Conservation (phyloP, 805 yeast species). For the Pichia membranifaciens region DNA sequence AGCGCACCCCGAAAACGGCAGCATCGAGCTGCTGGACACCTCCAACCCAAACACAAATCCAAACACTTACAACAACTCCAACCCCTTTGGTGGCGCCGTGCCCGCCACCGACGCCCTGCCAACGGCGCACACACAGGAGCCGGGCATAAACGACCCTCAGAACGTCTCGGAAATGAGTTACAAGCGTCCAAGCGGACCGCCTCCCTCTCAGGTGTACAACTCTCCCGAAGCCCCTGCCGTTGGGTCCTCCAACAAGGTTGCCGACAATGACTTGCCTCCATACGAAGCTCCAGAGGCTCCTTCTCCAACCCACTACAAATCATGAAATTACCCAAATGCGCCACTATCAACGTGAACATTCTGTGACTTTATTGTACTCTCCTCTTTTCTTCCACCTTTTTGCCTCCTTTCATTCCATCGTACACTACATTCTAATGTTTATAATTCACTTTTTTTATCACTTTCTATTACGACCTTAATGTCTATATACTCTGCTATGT, state of each 20-base stretch:
- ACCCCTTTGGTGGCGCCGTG: no score
- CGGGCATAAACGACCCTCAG: constrained; percentile 3
- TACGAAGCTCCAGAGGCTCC: constrained; percentile 3
- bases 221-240: not conserved
- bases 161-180: not conserved
- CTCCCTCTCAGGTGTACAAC: constrained; percentile 6
- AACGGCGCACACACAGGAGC: not conserved
- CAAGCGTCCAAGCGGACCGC: constrained; percentile 3
- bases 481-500: no score
- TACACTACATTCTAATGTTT: no score
- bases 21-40: not conserved
- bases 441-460: no score
- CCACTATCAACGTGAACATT: no score
- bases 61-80: constrained; percentile 2
- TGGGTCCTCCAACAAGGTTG: constrained; percentile 18
- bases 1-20: not conserved
- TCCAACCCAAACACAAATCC: not conserved
- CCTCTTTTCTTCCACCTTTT: not conserved
- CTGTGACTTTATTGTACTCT: no score
- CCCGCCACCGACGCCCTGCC: not conserved
- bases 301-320: not conserved
- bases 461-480: no score
- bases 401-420: not conserved
- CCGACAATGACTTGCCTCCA: constrained; percentile 1
- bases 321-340: no score